Evolutionary conservation across 345 rosid genomes (phyloP).

Genomic region (Gossypium ekmanianum): DNA sequence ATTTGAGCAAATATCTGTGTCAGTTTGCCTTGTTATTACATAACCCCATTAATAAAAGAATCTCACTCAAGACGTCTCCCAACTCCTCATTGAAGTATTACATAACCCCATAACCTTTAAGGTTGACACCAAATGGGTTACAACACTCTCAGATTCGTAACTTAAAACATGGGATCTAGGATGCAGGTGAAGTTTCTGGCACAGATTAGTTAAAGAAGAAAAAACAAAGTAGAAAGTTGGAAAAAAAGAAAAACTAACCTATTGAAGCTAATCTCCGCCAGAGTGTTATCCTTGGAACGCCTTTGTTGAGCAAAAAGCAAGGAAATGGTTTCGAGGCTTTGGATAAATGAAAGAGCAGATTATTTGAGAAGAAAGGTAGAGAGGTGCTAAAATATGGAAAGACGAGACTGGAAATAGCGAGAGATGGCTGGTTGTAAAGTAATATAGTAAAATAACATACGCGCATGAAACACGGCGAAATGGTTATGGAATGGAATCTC

Average conservation of each 20-base stretch:
- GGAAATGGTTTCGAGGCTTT: background rate
- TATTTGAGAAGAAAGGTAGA: background rate
- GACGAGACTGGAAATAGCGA: constrained; percentile 3
- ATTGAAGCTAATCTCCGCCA: background rate
- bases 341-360: background rate
- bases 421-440: no score
- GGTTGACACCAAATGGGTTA: no score
- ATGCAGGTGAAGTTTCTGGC: background rate
- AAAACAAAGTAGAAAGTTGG: background rate
- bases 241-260: background rate
- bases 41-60: constrained; percentile 13
- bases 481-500: background rate
- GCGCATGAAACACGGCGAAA: constrained; percentile 24
- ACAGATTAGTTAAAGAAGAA: background rate
- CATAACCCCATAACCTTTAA: no score
- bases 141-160: no score
- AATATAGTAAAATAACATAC: background rate
- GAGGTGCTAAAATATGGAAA: background rate
- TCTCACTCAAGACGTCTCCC: background rate
- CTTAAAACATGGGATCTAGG: background rate
- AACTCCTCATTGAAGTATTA: background rate
- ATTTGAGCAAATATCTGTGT: constrained; percentile 6
- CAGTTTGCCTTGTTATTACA: background rate
- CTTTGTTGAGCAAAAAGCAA: background rate
- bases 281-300: background rate